These are phyloP conservation scores for Colletotrichum sp. DNA, from an alignment of 2,329 filamentous ascomycete species.

Conservation along the genomic window DNA sequence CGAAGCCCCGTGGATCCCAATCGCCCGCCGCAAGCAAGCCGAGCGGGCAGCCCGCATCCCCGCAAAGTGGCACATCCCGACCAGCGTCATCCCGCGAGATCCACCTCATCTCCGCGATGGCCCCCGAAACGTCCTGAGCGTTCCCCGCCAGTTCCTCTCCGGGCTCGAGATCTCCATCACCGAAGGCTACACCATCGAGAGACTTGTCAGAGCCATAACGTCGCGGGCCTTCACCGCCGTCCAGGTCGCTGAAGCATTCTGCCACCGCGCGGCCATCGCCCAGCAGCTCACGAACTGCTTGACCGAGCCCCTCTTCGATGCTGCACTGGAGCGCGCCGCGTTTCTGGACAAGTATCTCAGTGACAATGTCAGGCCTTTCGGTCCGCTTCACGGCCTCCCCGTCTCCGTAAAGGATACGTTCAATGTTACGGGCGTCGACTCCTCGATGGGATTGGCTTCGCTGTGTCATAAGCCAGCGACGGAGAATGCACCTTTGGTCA, in stretches of 20 bases:
- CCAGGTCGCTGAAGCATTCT: constrained; percentile 3
- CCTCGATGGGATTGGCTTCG: constrained; percentile 40
- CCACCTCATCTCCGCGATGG: neutral
- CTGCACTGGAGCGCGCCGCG: constrained; percentile 52
- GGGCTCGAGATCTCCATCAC: constrained; percentile 1
- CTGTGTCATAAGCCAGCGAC: constrained; percentile 35
- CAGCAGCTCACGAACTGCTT: constrained; percentile 63
- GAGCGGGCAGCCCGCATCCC: constrained; percentile 1
- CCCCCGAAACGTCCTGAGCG: constrained; percentile 1
- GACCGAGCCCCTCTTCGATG: constrained; percentile 56
- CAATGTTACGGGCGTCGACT: constrained; percentile 49
- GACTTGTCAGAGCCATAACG: neutral
- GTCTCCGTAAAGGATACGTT: constrained; percentile 56
- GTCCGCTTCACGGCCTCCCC: constrained; percentile 68
- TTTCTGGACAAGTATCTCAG: constrained; percentile 51
- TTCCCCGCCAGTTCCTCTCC: neutral
- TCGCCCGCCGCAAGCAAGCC: constrained; percentile 7
- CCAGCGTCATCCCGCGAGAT: neutral
- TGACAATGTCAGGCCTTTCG: constrained; percentile 47
- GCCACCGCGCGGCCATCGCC: constrained; percentile 40
- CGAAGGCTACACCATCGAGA: neutral
- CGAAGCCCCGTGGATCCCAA: constrained; percentile 2
- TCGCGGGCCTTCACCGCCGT: neutral
- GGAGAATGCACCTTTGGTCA: constrained; percentile 32
- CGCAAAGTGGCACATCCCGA: neutral